These are phyloP conservation scores for Cicer judaicum DNA, from an alignment of 306 rosid genomes.

Conservation along the genomic window DNA sequence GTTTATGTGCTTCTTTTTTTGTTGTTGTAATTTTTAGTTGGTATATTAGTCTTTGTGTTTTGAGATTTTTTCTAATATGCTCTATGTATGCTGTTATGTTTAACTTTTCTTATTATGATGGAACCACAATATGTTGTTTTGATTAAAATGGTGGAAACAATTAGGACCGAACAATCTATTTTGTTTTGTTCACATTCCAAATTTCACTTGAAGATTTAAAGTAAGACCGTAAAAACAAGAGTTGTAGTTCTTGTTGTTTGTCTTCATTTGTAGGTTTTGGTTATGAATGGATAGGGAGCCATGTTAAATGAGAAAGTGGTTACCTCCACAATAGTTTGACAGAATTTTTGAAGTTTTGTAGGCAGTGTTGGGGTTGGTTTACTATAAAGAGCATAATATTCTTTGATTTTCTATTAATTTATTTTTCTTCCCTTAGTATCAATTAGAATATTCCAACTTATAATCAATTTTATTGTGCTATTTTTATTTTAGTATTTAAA, in stretches of 20 bases:
- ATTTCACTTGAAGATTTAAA: slow-evolving; percentile 2
- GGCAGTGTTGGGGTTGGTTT: neutral
- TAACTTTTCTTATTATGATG: neutral
- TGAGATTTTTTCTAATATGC: neutral
- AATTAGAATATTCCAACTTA: neutral
- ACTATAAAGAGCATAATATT: neutral
- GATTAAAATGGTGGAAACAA: neutral
- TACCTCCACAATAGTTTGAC: slow-evolving; percentile 10
- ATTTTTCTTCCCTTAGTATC: neutral
- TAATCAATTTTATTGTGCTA: no score
- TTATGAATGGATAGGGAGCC: slow-evolving; percentile 4
- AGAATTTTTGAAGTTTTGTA: slow-evolving; percentile 7
- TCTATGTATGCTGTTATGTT: neutral
- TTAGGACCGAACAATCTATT: neutral
- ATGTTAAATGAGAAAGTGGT: slow-evolving; percentile 24
- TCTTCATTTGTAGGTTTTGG: neutral
- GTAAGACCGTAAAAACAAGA: neutral
- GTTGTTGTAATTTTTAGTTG: neutral
- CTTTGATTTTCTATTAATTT: neutral
- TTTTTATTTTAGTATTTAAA: no score
- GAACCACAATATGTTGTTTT: no score
- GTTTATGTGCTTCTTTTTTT: no score
- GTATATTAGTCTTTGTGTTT: neutral
- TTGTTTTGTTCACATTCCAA: neutral
- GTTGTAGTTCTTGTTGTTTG: neutral